Evolutionary conservation across 495 filamentous ascomycete species (phyloP).

Genomic region (Aspergillus affinis): DNA sequence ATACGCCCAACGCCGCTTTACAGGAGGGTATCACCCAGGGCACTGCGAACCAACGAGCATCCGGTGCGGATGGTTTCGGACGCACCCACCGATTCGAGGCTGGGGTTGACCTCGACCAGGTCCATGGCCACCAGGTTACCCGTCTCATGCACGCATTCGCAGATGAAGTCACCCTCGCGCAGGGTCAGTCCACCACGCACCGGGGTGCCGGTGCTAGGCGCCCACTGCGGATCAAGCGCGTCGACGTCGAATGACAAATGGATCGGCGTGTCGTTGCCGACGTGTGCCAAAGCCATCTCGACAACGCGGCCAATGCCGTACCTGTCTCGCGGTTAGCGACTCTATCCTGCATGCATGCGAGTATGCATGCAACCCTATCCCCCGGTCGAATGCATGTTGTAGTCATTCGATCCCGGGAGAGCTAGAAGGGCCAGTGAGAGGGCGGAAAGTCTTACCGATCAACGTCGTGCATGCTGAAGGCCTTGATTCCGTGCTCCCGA

Average conservation of each 20-base stretch:
- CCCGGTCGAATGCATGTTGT: background rate
- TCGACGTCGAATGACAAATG: constrained; percentile 98
- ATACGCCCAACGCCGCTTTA: constrained; percentile 34
- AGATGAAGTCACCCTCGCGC: constrained; percentile 96
- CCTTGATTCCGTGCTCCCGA: constrained; percentile 84
- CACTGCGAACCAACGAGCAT: constrained; percentile 87
- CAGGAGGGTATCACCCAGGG: constrained; percentile 84
- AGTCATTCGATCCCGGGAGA: background rate
- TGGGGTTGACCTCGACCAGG: constrained; percentile 95
- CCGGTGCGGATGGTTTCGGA: constrained; percentile 87
- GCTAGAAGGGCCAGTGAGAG: background rate
- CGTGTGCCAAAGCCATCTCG: constrained; percentile 94
- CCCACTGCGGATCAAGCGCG: constrained; percentile 92
- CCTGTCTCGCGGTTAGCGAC: constrained; percentile 34
- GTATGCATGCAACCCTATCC: background rate
- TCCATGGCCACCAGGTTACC: constrained; percentile 90
- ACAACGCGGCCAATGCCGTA: constrained; percentile 94
- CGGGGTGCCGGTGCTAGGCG: constrained; percentile 92
- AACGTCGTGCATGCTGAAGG: constrained; percentile 98
- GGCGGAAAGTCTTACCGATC: constrained; percentile 58
- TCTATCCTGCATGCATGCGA: background rate
- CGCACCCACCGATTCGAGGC: constrained; percentile 72
- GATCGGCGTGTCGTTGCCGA: constrained; percentile 90
- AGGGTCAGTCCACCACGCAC: constrained; percentile 95
- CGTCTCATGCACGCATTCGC: constrained; percentile 91